A percentile compares a stretch with the other conserved stretches of the same genome.
These are phyloP conservation scores for Globisporangium nunn DNA, from an alignment of 352 stramenopile genomes.

Conservation along the genomic window DNA sequence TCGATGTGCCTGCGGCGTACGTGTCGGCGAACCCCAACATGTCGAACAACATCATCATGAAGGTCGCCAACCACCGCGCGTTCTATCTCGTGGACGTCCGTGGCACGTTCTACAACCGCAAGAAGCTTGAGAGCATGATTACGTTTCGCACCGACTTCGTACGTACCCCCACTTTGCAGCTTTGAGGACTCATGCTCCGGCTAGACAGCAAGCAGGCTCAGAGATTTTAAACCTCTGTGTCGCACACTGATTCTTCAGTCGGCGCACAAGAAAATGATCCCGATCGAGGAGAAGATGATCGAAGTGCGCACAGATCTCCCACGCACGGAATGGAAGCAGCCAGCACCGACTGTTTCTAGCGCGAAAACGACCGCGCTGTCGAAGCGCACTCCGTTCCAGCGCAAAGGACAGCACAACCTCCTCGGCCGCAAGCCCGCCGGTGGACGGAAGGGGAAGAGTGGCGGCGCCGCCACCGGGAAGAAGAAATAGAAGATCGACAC, in stretches of 20 bases:
- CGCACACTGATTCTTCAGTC: conserved; percentile 19
- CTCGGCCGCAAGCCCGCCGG: conserved; percentile 23
- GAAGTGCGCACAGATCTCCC: conserved; percentile 65
- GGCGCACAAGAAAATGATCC: conserved; percentile 69
- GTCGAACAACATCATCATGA: conserved; percentile 85
- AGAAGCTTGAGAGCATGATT: conserved; percentile 85
- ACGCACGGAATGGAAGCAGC: conserved; percentile 51
- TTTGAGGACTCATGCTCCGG: not conserved
- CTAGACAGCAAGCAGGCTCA: no score
- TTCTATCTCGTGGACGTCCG: conserved; percentile 80
- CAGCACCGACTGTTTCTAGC: not conserved
- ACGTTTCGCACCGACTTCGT: conserved; percentile 79
- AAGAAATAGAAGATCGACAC: conserved; percentile 24
- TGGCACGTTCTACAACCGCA: conserved; percentile 82
- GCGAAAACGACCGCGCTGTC: conserved; percentile 28
- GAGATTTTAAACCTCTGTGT: not conserved
- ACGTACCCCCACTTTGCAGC: conserved; percentile 11
- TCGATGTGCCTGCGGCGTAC: conserved; percentile 60
- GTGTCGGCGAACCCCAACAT: conserved; percentile 77
- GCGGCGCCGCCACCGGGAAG: conserved; percentile 4
- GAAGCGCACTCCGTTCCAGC: conserved; percentile 17
- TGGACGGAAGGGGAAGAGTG: conserved; percentile 7
- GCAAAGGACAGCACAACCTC: conserved; percentile 22
- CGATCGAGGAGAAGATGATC: conserved; percentile 41
- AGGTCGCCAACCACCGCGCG: conserved; percentile 56